phyloP scores from a whole-genome alignment of 208 protist genomes.

The Leishmania martiniquensis region DNA sequence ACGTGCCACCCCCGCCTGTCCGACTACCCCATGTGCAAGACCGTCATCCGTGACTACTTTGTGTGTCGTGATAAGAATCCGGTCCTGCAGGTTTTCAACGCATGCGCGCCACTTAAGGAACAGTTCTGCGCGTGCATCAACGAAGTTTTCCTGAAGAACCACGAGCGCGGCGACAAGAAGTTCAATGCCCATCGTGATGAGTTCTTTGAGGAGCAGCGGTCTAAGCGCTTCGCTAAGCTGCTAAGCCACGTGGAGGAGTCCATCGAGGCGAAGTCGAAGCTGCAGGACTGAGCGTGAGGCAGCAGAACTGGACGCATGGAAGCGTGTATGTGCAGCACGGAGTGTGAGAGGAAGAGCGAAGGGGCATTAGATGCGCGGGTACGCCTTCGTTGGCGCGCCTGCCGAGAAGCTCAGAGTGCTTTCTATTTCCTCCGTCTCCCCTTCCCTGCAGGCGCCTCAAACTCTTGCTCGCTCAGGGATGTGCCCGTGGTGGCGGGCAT shows the following conservation, averaged over 20 bases:
- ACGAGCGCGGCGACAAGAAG: slow-evolving; percentile 79
- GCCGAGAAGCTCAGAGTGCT: not conserved
- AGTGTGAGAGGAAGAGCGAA: not conserved
- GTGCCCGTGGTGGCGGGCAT: not conserved
- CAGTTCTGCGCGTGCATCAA: slow-evolving; percentile 90
- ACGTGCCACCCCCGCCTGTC: slow-evolving; percentile 79
- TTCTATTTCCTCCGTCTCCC: not conserved
- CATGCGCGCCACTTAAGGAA: slow-evolving; percentile 82
- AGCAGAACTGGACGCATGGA: not conserved
- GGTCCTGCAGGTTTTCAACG: slow-evolving; percentile 76
- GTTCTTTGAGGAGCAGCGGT: slow-evolving; percentile 66
- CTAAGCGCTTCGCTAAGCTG: slow-evolving; percentile 67
- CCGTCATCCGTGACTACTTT: slow-evolving; percentile 87
- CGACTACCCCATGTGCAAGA: slow-evolving; percentile 84
- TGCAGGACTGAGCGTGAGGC: slow-evolving; percentile 60
- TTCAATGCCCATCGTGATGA: slow-evolving; percentile 68
- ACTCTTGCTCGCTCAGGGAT: not conserved
- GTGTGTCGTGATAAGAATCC: slow-evolving; percentile 75
- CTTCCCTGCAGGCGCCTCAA: not conserved
- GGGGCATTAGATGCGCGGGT: not conserved
- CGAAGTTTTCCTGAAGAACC: slow-evolving; percentile 84
- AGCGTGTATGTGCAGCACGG: not conserved
- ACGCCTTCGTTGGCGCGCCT: not conserved
- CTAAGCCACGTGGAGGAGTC: slow-evolving; percentile 63
- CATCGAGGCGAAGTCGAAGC: slow-evolving; percentile 57